Base-by-base conservation (phyloP, 2,329 filamentous ascomycete species). In the Cladosporium sp. region DNA sequence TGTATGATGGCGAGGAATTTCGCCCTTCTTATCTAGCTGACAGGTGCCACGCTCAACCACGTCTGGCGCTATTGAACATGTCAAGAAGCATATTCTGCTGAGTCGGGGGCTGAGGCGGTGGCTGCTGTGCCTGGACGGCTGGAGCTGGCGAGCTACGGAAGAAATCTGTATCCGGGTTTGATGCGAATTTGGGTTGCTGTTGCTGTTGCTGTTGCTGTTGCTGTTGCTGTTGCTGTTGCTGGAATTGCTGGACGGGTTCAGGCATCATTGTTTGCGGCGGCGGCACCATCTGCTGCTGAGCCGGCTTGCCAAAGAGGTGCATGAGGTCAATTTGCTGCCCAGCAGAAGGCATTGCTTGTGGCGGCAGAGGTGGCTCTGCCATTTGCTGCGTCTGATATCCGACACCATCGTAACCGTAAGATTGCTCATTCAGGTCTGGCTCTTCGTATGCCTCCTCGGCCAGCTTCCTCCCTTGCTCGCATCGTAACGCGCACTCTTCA, bases 401-500 rank as follows among this genome's bases (percentile, higher is more conserved):
- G 13, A 61, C 53, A n/a, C 67, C 62, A 7, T 71, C 55, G 27
- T 59, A 59, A 35, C 67, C 59, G 33, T 58, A 55, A 12, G 52
- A 57, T 43, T 72, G 68, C 35, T 70, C 59, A 19, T 69, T 55
- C 9, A 64, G 65, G 11, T 63, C 60, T 7, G 64, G 62, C 29
- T 72, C 70, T 7, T 70, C 71, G 16, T 71, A 62, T 46, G 71
- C 72, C 50, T 75, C 74, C 78, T 42, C 70, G 62, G 19, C 73
- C 73, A 1, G 78, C 78, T 60, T 72, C 38, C 18, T 48, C 35
- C 45, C 45, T 25, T 48, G 35, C 19, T 48, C 45, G 6, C 35
- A 25, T 25, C 45, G 71, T 20, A 70, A 66, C 3, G 80, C 80
- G 55, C 78, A 77, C 38, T 78, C 75, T 52, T 72, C 69, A 53